Conservation (phyloP, 2,329 filamentous ascomycete genomes). For the Colletotrichum somersetense region DNA sequence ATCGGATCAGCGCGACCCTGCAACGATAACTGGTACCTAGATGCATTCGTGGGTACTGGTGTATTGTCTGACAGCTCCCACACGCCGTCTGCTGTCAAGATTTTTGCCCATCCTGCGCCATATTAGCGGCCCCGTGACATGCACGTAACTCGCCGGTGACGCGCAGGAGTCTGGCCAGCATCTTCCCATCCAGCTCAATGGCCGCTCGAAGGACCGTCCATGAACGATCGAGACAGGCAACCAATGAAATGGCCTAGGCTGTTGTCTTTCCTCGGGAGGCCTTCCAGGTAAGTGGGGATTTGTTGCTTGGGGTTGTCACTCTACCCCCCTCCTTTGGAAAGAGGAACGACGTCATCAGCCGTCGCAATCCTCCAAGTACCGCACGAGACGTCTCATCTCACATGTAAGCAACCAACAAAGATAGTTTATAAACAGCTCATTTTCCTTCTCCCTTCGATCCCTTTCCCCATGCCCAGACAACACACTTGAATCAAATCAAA, state of each 20-base stretch:
- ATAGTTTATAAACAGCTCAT: slow-evolving; percentile 35
- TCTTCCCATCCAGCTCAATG: slow-evolving; percentile 19
- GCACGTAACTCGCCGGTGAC: slow-evolving; percentile 34
- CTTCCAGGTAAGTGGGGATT: slow-evolving; percentile 34
- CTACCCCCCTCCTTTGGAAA: slow-evolving; percentile 8
- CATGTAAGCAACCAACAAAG: slow-evolving; percentile 31
- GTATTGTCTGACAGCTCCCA: slow-evolving; percentile 17
- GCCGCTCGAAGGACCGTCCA: slow-evolving; percentile 21
- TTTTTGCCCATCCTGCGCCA: slow-evolving; percentile 18
- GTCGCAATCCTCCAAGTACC: slow-evolving; percentile 33
- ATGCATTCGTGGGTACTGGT: slow-evolving; percentile 23
- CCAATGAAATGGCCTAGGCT: slow-evolving; percentile 21
- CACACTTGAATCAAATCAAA: slow-evolving; percentile 8
- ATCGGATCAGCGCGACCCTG: slow-evolving; percentile 8
- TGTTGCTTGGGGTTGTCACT: slow-evolving; percentile 23
- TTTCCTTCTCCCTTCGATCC: neutral
- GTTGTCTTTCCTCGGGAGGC: slow-evolving; percentile 29
- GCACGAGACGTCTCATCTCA: slow-evolving; percentile 29
- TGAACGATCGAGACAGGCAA: slow-evolving; percentile 7
- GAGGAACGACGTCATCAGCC: slow-evolving; percentile 39
- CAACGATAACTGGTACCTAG: slow-evolving; percentile 7
- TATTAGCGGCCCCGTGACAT: slow-evolving; percentile 29
- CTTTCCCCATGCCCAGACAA: neutral
- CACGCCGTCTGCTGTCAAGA: slow-evolving; percentile 25
- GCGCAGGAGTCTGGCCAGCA: slow-evolving; percentile 29